These are phyloP conservation scores for Ceriops tagal DNA, from an alignment of 345 rosid species.

Conservation along the genomic window DNA sequence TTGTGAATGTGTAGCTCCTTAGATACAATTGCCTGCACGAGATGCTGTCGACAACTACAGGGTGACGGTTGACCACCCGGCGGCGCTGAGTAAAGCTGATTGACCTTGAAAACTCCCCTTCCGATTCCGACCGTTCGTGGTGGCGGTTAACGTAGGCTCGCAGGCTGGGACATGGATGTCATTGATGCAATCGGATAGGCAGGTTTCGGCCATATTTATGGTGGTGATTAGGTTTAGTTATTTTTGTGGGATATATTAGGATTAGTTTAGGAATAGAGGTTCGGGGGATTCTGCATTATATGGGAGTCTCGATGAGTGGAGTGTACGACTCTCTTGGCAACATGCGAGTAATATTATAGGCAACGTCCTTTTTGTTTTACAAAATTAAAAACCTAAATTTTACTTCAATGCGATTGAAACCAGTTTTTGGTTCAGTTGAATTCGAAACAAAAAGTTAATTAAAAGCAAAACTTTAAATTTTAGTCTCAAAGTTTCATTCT, in stretches of 20 bases:
- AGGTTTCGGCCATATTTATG: conserved; percentile 23
- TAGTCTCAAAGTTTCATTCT: too few relatives aligned
- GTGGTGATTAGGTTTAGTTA: neutral
- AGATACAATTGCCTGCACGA: conserved; percentile 51
- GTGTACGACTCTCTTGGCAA: neutral
- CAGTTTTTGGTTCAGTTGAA: neutral
- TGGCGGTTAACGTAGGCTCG: conserved; percentile 28
- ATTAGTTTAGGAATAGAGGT: neutral
- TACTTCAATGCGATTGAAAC: neutral
- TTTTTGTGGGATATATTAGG: too few relatives aligned
- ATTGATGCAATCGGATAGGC: conserved; percentile 24
- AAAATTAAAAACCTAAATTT: neutral
- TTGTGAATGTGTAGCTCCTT: conserved; percentile 46
- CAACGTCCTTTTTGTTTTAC: neutral
- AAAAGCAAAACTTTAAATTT: too few relatives aligned
- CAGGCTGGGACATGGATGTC: conserved; percentile 20
- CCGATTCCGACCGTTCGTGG: conserved; percentile 28
- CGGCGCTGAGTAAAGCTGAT: neutral
- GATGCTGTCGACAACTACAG: conserved; percentile 34
- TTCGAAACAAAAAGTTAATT: too few relatives aligned
- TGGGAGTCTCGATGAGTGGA: neutral
- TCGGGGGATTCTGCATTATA: neutral
- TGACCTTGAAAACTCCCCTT: conserved; percentile 25
- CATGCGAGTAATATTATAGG: neutral
- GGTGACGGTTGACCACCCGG: neutral